A percentile compares a stretch with the other conserved stretches of the same genome.
Evolutionary conservation across 768 basidiomycete genomes (phyloP).

Genomic region (Mycena epipterygia): DNA sequence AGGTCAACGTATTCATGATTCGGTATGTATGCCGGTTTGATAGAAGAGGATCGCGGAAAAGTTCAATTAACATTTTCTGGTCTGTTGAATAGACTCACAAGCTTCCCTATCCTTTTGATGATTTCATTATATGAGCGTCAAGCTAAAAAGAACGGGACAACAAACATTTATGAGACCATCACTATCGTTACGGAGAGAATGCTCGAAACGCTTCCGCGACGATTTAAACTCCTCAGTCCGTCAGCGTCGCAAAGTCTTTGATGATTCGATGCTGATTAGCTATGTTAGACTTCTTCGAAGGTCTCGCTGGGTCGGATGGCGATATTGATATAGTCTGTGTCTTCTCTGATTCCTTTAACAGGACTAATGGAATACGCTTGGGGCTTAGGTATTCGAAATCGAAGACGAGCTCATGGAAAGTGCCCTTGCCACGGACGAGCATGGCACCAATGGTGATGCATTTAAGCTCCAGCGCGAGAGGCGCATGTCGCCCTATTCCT

Average conservation of each 20-base stretch:
- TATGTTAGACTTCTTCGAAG: slow-evolving; percentile 80
- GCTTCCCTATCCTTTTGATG: slow-evolving; percentile 84
- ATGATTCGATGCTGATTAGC: not conserved
- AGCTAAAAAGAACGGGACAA: slow-evolving; percentile 74
- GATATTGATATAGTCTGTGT: slow-evolving; percentile 81
- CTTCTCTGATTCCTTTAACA: not conserved
- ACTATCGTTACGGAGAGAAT: slow-evolving; percentile 75
- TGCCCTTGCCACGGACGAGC: slow-evolving; percentile 57
- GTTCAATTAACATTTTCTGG: not conserved
- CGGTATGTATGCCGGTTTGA: slow-evolving; percentile 61
- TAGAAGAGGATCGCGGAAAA: not conserved
- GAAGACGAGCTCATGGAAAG: slow-evolving; percentile 74
- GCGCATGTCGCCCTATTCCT: slow-evolving; percentile 47
- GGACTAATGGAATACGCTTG: not conserved
- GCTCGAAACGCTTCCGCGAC: slow-evolving; percentile 82
- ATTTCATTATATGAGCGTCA: slow-evolving; percentile 93
- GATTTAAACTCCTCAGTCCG: slow-evolving; percentile 81
- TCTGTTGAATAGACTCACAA: slow-evolving; percentile 68
- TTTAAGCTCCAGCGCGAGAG: slow-evolving; percentile 43
- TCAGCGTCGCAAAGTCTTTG: slow-evolving; percentile 24
- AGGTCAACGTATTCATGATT: slow-evolving; percentile 93
- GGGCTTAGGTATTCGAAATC: slow-evolving; percentile 79
- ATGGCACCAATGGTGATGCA: slow-evolving; percentile 30
- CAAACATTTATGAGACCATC: slow-evolving; percentile 81
- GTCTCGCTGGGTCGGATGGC: slow-evolving; percentile 75